Base-by-base conservation (phyloP, 441 rosid species). In the Iberis amara region DNA sequence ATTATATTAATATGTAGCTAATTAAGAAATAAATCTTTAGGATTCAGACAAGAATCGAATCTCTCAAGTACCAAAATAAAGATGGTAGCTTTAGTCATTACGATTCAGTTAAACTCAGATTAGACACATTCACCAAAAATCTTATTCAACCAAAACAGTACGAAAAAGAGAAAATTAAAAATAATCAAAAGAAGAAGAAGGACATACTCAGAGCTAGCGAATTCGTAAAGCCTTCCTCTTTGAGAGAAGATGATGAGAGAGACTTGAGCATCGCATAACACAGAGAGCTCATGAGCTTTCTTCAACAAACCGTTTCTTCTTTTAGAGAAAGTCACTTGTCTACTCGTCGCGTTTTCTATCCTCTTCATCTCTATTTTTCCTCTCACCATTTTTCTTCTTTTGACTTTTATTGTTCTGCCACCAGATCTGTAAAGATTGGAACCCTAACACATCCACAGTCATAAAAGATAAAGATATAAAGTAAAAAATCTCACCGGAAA, bases 191-290 rank as follows among this genome's bases (percentile, higher is more conserved):
- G 12, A 14, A 49, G 18, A 58, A 26, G 45, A 5, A 50, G 11
- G 49, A 55, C 65, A 71, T 75, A 81, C 83, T 63, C 70, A 21
- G 77, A 45, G 67, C 72, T 82, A 33, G 89, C 61, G 69, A 72
- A 85, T 55, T 85, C 78, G 30, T 47, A 61, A 11, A 78, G 68
- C 52, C 61, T 73, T 70, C 94, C 89, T 39, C 30, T 72, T 57
- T 73, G 83, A 7, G 94, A 85, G 61, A 85, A 82, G 63, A 78
- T 45, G 35, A 82, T 63, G 14, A 68, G 76, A 5, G 89, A 79
- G 52, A 82, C 73, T 76, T 84, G 84, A 30, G 79, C 92, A 64
- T 84, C 92, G n/a, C 92, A 84, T 2, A 81, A 76, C 47, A 79
- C 77, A 11, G 86, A 76, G 30, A 85, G 79, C 77, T 85, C 94